A percentile compares a stretch with the other conserved stretches of the same genome.
Evolutionary conservation across 768 basidiomycete genomes (phyloP).

Genomic region (Amanita rubescens): DNA sequence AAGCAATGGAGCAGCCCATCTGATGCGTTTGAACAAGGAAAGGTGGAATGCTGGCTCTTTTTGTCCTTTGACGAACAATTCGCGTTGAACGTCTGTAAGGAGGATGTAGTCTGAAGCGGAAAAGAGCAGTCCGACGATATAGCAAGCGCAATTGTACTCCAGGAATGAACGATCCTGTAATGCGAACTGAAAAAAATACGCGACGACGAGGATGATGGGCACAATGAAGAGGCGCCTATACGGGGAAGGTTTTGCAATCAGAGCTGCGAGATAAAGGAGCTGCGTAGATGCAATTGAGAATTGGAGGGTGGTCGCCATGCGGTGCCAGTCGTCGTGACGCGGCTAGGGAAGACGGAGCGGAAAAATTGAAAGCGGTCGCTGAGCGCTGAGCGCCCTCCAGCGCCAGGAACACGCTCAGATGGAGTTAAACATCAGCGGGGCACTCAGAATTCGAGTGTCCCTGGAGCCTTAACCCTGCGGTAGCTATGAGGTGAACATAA

Average conservation of each 20-base stretch:
- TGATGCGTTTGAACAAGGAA: slow-evolving; percentile 15
- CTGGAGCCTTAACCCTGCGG: no score
- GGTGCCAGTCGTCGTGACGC: no score
- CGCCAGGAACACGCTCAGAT: no score
- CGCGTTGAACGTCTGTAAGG: slow-evolving; percentile 20
- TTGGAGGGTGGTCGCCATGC: not conserved
- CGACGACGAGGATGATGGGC: slow-evolving; percentile 7
- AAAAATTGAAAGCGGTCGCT: no score
- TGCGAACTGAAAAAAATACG: slow-evolving; percentile 6
- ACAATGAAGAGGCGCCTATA: slow-evolving; percentile 12
- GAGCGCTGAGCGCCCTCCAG: no score
- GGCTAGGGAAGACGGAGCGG: no score
- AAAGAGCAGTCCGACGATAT: not conserved
- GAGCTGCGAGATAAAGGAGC: not conserved
- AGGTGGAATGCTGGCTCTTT: slow-evolving; percentile 9
- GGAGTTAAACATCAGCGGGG: no score
- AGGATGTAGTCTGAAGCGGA: slow-evolving; percentile 11
- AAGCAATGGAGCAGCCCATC: slow-evolving; percentile 19
- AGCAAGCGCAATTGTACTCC: slow-evolving; percentile 11
- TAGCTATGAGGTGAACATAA: no score
- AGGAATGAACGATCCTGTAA: not conserved
- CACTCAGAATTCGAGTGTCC: no score
- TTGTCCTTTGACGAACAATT: slow-evolving; percentile 13
- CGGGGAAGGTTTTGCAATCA: slow-evolving; percentile 8
- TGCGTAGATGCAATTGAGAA: not conserved